Base-by-base conservation (phyloP, 1,284 basidiomycete species). In the Chondrostereum purpureum region DNA sequence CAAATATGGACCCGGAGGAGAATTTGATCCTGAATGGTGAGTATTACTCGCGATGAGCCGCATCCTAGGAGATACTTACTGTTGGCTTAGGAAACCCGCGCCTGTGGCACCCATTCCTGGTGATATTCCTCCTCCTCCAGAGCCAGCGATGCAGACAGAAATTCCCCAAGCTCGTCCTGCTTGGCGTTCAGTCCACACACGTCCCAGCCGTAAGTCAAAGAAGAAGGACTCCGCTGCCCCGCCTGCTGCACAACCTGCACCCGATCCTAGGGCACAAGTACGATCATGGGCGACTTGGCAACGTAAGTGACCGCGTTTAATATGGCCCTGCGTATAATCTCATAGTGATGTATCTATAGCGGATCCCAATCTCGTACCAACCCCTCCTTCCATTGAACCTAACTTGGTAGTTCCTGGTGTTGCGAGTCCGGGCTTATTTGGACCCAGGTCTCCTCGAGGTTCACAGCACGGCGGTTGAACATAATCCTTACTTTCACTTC, bases 1-100 rank as follows among this genome's bases (percentile, higher is more conserved):
- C 24, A 84, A 83, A 58, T 84, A 85, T 51, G 80, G 78, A 1
- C 78, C 83, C 12, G 83, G 83, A 46, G 85, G 86, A 42, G 80
- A 86, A 58, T 88, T 82, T 53, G 79, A 86, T 57, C 72, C 78
- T 4, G 77, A 83, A 13, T 88, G 85, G 86, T 78, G 47, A 46
- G 72, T 46, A 3, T 41, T 13, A 4, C n/a, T 21, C 11, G n/a
- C 3, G 3, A 3, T 4, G 18, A 41, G 13, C 18, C 18, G 19
- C 12, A 16, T 39, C 23, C 33, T 10, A 4, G 27, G 45, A 36
- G 27, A 21, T 27, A 22, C 53, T 38, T 48, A 43, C 27, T 19
- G 39, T 50, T 48, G n/a, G 47, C 18, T 52, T 46, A 79, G 78
- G 76, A 72, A 68, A 65, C 75, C 73, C 41, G 66, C 68, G n/a